Conservation (phyloP, 768 basidiomycete species). For the Leucogyrophana mollusca region DNA sequence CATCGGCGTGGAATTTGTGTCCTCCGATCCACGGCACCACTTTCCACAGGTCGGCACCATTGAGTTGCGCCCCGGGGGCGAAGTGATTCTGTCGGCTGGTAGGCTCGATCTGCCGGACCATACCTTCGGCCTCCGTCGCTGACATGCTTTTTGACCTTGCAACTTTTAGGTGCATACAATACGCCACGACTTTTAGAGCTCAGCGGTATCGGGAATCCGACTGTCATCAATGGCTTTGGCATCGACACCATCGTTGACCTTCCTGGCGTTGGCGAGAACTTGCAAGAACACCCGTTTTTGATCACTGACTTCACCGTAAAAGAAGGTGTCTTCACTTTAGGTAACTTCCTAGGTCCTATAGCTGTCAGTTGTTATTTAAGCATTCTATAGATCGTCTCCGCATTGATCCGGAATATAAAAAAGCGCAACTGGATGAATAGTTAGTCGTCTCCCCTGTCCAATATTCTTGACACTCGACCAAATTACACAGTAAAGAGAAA, state of each 20-base stretch:
- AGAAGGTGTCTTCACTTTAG: background rate
- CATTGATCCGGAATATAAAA: no score
- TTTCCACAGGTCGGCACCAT: background rate
- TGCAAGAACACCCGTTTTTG: constrained; percentile 26
- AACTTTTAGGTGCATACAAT: constrained; percentile 3
- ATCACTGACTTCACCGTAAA: background rate
- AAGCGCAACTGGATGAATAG: no score
- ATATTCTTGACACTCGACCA: no score
- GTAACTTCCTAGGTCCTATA: background rate
- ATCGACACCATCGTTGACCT: constrained; percentile 34
- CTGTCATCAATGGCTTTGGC: constrained; percentile 10
- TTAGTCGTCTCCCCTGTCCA: no score
- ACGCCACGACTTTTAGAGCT: constrained; percentile 11
- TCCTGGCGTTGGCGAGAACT: constrained; percentile 41
- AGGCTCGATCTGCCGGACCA: background rate
- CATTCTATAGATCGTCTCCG: no score
- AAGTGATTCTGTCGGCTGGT: constrained; percentile 40
- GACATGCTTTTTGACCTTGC: background rate
- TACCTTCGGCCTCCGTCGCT: background rate
- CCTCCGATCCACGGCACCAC: constrained; percentile 1
- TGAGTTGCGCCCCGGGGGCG: constrained; percentile 28
- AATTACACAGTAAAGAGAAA: no score
- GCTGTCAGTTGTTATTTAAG: no score
- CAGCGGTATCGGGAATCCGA: constrained; percentile 11
- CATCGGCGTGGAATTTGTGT: constrained; percentile 6